Evolutionary conservation across 1,284 basidiomycete species (phyloP), one percentile per base, ranked within the genome.

Genomic region (Sporisorium exsertum): DNA sequence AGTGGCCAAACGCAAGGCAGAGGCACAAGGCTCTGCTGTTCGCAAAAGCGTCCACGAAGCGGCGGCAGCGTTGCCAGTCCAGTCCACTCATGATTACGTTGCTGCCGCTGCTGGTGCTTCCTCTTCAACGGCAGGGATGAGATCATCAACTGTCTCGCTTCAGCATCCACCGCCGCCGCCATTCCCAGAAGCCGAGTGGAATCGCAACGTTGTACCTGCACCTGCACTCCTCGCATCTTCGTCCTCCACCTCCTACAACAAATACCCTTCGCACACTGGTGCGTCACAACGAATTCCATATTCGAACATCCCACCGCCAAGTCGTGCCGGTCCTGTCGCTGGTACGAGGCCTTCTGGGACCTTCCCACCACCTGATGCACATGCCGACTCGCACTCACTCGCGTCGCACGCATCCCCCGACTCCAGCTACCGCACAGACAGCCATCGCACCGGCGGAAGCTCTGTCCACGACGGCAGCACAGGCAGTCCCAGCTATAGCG

Each of bases 401-500:
- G 64, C 68, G 1, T 20, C 26, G 6, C 70, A 72, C 13, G 33
- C 56, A 18, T 64, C 70, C 1, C 64, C 70, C 6, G 58, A 65
- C 27, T 57, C 52, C 5, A 63, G 60, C 53, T 52, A 65, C 29
- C 60, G 66, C 26, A 68, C 53, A 24, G 63, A 67, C 7, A 66
- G 62, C 37, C 62, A 60, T 29, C 64, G 69, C 26, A 59, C 59
- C 26, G 37, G 40, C 32, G 58, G 37, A 3, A n/a, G 59, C 12
- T 62, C 66, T 9, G 35, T 43, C 6, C 63, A 66, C 27, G 69
- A 66, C 24, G 64, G 57, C 46, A 72, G 64, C 33, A 57, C 66
- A 18, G 64, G 60, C 27, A 72, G 69, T 22, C 69, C 69, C 55
- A 72, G 46, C 43, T 55, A 58, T 35, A 58, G 50, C 13, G 45